phyloP scores from a whole-genome alignment of 116 monocot species.

The Trichopus zeylanicus region DNA sequence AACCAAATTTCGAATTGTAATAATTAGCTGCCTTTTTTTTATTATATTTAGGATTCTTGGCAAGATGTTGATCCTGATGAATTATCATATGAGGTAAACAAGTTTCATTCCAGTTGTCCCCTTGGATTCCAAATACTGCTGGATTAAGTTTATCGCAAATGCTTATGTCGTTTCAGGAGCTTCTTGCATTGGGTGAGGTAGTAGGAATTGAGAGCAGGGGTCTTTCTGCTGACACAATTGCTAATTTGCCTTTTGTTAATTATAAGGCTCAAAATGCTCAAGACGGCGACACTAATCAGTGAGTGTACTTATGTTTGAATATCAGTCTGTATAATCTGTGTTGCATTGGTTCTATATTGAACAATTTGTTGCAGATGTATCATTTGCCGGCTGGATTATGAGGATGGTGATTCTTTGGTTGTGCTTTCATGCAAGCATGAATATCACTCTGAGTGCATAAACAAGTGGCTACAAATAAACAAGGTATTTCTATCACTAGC shows the following conservation, averaged over 20 bases:
- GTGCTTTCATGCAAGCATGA: constrained; percentile 88
- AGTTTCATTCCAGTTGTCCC: constrained; percentile 5
- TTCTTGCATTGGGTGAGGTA: constrained; percentile 89
- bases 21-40: constrained; percentile 1
- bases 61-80: too few species aligned
- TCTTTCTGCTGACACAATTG: constrained; percentile 53
- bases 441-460: constrained; percentile 92
- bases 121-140: background rate
- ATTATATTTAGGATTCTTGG: constrained; percentile 73
- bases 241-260: constrained; percentile 2
- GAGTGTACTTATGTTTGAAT: background rate
- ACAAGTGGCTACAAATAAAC: constrained; percentile 93
- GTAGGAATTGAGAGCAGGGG: constrained; percentile 93
- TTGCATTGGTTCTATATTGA: too few species aligned
- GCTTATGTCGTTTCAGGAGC: constrained; percentile 39
- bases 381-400: constrained; percentile 93
- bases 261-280: background rate
- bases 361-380: constrained; percentile 52
- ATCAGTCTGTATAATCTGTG: background rate
- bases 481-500: constrained; percentile 79
- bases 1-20: background rate
- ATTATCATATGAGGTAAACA: too few species aligned
- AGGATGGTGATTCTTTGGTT: constrained; percentile 68
- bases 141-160: background rate
- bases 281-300: background rate